Evolutionary conservation across 176 grass and related monocot species (phyloP), one percentile per base, ranked within the genome.

Genomic region (Rhynchospora tenuis): DNA sequence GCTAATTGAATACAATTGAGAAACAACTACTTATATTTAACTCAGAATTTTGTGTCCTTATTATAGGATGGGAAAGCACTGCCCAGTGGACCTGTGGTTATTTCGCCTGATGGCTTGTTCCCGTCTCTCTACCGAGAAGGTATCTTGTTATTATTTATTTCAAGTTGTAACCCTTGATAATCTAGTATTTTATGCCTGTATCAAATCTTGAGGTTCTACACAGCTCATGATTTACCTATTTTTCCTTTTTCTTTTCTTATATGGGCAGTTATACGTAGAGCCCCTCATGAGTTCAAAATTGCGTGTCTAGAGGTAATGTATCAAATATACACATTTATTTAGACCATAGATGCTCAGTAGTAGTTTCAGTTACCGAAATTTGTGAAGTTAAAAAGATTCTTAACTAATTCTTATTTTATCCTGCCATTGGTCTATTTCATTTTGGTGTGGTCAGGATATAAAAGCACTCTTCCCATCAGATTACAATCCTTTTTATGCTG

Each of bases 261-360:
- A 81, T 69, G 87, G 14, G 44, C 90, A 95, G 97, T 99, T 78
- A 89, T 99, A 72, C 88, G 97, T 64, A 99, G 97, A 84, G 97
- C 97, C 10, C 97, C 93, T 74, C 97, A 99, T 85, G 97, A 99
- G 81, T 99, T 99, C 90, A 99, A 99, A 88, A 99, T 99, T 91
- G 97, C 97, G 55, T 99, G 97, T 88, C 86, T 99, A 74, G 91
- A 95, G 97, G 97, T 99, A 93, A 85, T 82, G 79, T 75, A 86
- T 73, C 88, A 81, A 17, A 77, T 55, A 77, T 54, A 51, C 7
- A 10, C 11, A 10, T 29, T 56, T 44, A 9, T 77, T 71, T 8
- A 10, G 11, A 74, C 20, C 13, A 31, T 56, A 38, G 13, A 77
- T 77, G 50, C 50, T 77, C 55, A 31, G 50, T 19, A 55, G 14